These are phyloP conservation scores for Apiotrichum domesticum DNA, from an alignment of 1,284 basidiomycete genomes.

Conservation along the genomic window DNA sequence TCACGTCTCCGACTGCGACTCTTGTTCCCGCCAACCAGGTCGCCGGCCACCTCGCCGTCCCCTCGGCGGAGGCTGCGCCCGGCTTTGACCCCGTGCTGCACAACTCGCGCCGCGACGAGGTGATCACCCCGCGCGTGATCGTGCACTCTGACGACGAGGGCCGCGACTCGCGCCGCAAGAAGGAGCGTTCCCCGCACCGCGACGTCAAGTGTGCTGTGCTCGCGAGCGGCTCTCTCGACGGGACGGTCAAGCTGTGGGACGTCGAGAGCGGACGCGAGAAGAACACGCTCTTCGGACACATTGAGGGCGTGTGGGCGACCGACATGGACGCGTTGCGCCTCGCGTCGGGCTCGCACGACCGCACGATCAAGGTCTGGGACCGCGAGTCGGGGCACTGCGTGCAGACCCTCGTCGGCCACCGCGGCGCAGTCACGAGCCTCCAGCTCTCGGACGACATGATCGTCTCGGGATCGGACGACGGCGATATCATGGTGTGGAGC, in stretches of 20 bases:
- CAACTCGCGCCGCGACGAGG: conserved; percentile 9
- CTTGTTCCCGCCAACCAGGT: conserved; percentile 12
- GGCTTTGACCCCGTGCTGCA: conserved; percentile 28
- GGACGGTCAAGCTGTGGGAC: conserved; percentile 96
- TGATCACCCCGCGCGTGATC: conserved; percentile 31
- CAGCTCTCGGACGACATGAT: conserved; percentile 92
- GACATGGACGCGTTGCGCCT: conserved; percentile 87
- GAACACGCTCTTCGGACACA: conserved; percentile 81
- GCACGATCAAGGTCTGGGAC: conserved; percentile 68
- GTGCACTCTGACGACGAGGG: conserved; percentile 36
- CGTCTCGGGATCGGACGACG: conserved; percentile 68
- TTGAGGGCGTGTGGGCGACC: conserved; percentile 94
- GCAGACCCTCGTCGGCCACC: conserved; percentile 87
- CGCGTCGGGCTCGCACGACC: conserved; percentile 75
- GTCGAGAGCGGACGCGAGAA: conserved; percentile 75
- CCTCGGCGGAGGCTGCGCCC: conserved; percentile 40
- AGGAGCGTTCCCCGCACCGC: conserved; percentile 17
- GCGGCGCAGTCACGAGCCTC: conserved; percentile 87
- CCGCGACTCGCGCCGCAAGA: conserved; percentile 1
- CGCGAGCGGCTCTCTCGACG: conserved; percentile 87
- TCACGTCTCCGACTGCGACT: neutral
- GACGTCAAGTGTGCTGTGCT: conserved; percentile 58
- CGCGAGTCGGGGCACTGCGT: conserved; percentile 81
- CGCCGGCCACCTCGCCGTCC: neutral
- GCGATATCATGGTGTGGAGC: conserved; percentile 59